Percentiles rank a stretch among this genome's conserved stretches.
These are phyloP conservation scores for Somion occarium DNA, from an alignment of 1,284 basidiomycete species.

Conservation along the genomic window DNA sequence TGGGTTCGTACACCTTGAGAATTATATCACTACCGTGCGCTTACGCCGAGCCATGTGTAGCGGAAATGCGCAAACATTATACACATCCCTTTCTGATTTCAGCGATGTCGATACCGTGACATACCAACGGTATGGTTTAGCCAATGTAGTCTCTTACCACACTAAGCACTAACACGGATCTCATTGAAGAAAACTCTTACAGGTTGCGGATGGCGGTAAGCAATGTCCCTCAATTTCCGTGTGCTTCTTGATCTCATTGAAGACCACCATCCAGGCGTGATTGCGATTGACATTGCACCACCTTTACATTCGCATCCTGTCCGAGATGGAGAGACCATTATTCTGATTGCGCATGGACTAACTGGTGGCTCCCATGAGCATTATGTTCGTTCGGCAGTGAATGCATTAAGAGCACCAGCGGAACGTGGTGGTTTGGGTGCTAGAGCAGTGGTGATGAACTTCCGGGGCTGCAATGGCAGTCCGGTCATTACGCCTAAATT, in stretches of 20 bases:
- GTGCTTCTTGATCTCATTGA: not conserved
- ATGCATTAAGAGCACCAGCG: slow-evolving; percentile 9
- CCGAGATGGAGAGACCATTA: slow-evolving; percentile 16
- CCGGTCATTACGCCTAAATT: slow-evolving; percentile 24
- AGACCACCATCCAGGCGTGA: slow-evolving; percentile 15
- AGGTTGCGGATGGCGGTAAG: slow-evolving; percentile 22
- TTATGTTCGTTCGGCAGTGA: slow-evolving; percentile 23
- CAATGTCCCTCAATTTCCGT: not conserved
- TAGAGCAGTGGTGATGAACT: slow-evolving; percentile 25
- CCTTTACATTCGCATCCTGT: slow-evolving; percentile 14
- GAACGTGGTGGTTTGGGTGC: slow-evolving; percentile 17
- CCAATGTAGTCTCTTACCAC: not conserved
- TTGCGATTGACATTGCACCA: slow-evolving; percentile 23
- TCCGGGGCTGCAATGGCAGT: slow-evolving; percentile 24
- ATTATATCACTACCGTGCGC: not conserved
- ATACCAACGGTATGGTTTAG: slow-evolving; percentile 19
- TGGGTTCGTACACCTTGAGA: slow-evolving; percentile 16
- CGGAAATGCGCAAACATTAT: slow-evolving; percentile 23
- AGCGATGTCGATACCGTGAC: slow-evolving; percentile 18
- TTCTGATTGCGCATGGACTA: slow-evolving; percentile 24
- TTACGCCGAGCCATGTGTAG: slow-evolving; percentile 9
- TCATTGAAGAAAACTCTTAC: slow-evolving; percentile 15
- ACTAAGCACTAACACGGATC: too few species aligned
- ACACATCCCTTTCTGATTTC: slow-evolving; percentile 22
- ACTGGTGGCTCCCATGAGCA: slow-evolving; percentile 27